These are phyloP conservation scores for Camillea tinctor DNA, from an alignment of 2,329 filamentous ascomycete genomes.

Conservation along the genomic window DNA sequence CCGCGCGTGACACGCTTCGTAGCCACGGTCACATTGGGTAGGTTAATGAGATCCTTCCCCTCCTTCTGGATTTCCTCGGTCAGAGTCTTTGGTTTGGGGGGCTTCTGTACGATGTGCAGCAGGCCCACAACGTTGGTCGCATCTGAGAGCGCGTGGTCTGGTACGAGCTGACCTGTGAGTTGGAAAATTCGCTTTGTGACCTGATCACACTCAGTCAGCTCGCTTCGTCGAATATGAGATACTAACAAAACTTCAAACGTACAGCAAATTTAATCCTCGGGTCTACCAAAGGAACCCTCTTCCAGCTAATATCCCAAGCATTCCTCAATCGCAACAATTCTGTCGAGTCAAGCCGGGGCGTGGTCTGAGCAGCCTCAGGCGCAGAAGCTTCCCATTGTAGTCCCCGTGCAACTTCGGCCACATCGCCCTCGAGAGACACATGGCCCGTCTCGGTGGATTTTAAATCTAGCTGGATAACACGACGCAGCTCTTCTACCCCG, in stretches of 20 bases:
- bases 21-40: constrained; percentile 70
- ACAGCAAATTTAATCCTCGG: constrained; percentile 70
- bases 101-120: constrained; percentile 51
- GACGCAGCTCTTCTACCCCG: constrained; percentile 34
- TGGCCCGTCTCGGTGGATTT: constrained; percentile 39
- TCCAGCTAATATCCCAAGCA: constrained; percentile 57
- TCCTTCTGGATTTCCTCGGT: constrained; percentile 54
- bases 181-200: constrained; percentile 78
- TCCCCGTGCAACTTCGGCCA: constrained; percentile 32
- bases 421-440: constrained; percentile 40
- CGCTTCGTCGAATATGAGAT: constrained; percentile 11
- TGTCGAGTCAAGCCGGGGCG: constrained; percentile 28
- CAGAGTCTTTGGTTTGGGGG: constrained; percentile 61
- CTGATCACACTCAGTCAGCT: constrained; percentile 43
- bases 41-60: constrained; percentile 35
- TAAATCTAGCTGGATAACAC: constrained; percentile 38
- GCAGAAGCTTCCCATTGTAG: constrained; percentile 27
- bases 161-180: constrained; percentile 72
- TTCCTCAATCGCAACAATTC: constrained; percentile 44
- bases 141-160: constrained; percentile 65
- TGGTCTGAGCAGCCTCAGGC: background rate
- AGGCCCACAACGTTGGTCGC: constrained; percentile 55
- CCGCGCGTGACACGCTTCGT: constrained; percentile 64
- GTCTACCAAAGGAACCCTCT: constrained; percentile 55
- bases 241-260: constrained; percentile 40